Base-by-base conservation (phyloP, 2,329 filamentous ascomycete species). In the Zasmidium angulare region DNA sequence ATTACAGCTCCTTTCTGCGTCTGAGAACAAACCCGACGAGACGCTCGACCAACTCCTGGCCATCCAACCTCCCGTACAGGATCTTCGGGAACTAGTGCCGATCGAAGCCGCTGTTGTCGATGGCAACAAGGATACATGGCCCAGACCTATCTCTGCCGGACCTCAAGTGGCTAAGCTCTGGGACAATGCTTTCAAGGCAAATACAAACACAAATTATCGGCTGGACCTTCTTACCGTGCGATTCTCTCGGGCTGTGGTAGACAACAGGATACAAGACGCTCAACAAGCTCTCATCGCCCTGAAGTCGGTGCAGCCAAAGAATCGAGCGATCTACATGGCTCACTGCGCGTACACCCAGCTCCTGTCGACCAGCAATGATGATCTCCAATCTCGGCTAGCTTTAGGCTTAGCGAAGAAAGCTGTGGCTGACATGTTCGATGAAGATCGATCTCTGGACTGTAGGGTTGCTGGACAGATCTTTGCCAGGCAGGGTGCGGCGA, bases 281-380 rank as follows among this genome's bases (percentile, higher is more conserved):
- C 71, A 73, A 54, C 69, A 73, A 57, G 62, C 71, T 12, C 60
- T 75, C 24, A 72, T 75, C 23, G 69, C 71, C 48, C 55, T 73
- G 52, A 75, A 74, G 53, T 64, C 64, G 11, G 53, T 69, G 7
- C 63, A 68, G 52, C 71, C 71, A 0, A 64, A 63, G 53, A 69
- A 74, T 56, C 62, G 69, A 12, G 59, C 64, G 6, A 59, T 71
- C 20, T 73, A 72, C 58, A 68, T 74, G 65, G 72, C 72, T 1
- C 72, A 74, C 60, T 70, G 68, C 17, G 71, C 65, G 20, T 64
- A 71, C n/a, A 73, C 71, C 26, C 70, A 72, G 50, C 53, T 73
- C 50, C 50, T 72, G 20, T 71, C 70, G 6, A 64, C 51, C 4
- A 50, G 54, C 21, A 67, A 68, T 19, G 71, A 68, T 11, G 71